Evolutionary conservation across 148 eudicot species (phyloP).

Genomic region (Chenopodium album): DNA sequence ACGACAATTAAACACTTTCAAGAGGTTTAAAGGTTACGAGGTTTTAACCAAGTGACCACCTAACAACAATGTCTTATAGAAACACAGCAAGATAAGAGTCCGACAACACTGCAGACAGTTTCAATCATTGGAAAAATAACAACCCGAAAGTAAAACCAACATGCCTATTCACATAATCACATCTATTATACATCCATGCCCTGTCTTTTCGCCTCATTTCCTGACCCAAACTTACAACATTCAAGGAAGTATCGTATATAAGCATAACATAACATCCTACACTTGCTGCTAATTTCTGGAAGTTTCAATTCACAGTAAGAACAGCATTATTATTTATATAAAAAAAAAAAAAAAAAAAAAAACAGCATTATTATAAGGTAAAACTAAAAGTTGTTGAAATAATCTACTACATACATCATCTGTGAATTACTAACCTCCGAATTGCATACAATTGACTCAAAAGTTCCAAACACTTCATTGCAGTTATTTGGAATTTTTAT

Average conservation of each 20-base stretch:
- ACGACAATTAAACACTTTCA: neutral
- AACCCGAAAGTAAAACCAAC: neutral
- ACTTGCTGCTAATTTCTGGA: neutral
- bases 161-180: neutral
- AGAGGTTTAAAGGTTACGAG: neutral
- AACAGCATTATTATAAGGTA: neutral
- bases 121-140: neutral
- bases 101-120: no score
- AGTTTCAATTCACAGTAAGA: neutral
- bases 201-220: neutral
- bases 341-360: no score
- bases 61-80: neutral
- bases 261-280: neutral
- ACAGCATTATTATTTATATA: neutral
- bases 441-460: neutral
- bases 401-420: neutral
- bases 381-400: neutral
- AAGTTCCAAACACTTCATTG: neutral
- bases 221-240: neutral
- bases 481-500: neutral
- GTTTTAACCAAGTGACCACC: neutral
- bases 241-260: neutral
- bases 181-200: neutral
- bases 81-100: neutral
- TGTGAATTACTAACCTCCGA: neutral